Conservation (phyloP, 2,329 filamentous ascomycete genomes). For the Arthrobotrys iridis region DNA sequence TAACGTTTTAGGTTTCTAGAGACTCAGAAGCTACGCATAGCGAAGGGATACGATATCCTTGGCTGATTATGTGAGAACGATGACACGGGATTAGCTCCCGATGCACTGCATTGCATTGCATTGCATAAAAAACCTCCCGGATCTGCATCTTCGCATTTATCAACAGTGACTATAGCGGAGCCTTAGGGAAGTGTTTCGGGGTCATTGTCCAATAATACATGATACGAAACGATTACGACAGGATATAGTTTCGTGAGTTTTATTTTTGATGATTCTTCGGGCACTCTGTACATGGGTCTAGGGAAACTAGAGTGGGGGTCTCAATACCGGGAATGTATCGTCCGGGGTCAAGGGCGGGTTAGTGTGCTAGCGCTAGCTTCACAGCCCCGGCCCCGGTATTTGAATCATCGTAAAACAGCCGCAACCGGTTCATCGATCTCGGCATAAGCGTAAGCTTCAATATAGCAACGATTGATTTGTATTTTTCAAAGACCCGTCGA, state of each 20-base stretch:
- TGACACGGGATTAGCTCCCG: background rate
- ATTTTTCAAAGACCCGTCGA: too few relatives aligned
- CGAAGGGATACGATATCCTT: background rate
- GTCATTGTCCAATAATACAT: background rate
- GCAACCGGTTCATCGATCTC: too few relatives aligned
- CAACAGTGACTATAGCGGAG: background rate
- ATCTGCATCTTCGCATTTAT: background rate
- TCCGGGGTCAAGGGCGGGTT: background rate
- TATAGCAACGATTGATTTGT: too few relatives aligned
- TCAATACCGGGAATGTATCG: background rate
- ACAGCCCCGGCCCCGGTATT: background rate
- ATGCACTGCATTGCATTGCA: conserved; percentile 5
- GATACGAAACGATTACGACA: background rate
- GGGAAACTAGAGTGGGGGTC: background rate
- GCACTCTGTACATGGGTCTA: background rate
- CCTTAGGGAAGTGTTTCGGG: background rate
- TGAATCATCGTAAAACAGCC: too few relatives aligned
- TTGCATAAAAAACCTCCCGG: background rate
- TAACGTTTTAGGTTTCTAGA: conserved; percentile 7
- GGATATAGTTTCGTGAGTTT: background rate
- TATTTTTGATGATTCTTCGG: background rate
- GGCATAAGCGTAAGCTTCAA: too few relatives aligned
- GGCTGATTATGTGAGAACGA: conserved; percentile 4
- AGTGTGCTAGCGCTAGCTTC: background rate
- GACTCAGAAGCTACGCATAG: background rate